Evolutionary conservation across 225 moss, liverwort and hornwort species (phyloP).

Genomic region (Antitrichia curtipendula): DNA sequence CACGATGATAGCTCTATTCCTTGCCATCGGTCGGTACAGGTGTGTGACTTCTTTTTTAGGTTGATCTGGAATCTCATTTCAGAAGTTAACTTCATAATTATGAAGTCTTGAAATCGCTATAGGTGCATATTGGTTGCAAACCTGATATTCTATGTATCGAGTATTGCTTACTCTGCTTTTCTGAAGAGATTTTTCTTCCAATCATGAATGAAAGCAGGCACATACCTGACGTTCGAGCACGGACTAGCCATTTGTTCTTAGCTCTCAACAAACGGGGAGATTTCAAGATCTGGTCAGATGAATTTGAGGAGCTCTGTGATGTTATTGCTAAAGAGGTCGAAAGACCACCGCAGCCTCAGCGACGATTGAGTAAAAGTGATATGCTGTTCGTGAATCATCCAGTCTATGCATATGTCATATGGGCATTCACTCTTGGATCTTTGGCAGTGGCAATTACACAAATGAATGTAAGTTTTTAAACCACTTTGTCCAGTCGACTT

Average conservation of each 20-base stretch:
- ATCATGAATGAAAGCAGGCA: slow-evolving; percentile 35
- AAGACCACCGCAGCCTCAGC: slow-evolving; percentile 36
- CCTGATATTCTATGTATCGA: neutral
- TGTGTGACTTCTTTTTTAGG: neutral
- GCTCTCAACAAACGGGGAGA: slow-evolving; percentile 84
- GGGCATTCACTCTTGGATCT: slow-evolving; percentile 61
- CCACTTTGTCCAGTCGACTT: neutral
- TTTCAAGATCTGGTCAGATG: slow-evolving; percentile 92
- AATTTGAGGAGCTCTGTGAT: slow-evolving; percentile 89
- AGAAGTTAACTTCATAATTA: neutral
- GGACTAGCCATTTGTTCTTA: slow-evolving; percentile 75
- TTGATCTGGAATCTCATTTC: neutral
- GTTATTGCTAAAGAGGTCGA: slow-evolving; percentile 82
- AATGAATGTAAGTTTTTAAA: slow-evolving; percentile 35
- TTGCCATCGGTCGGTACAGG: slow-evolving; percentile 80
- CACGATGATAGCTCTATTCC: slow-evolving; percentile 78
- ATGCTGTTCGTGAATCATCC: slow-evolving; percentile 62
- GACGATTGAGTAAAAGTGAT: slow-evolving; percentile 17
- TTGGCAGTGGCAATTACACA: slow-evolving; percentile 47
- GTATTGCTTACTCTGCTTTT: neutral
- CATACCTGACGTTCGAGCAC: slow-evolving; percentile 73
- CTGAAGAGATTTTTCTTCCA: neutral
- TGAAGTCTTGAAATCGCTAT: neutral
- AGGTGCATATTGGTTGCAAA: neutral
- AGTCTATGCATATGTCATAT: slow-evolving; percentile 55